phyloP scores from a whole-genome alignment of 352 stramenopile species.

The Stephanocyclus meneghinianus region DNA sequence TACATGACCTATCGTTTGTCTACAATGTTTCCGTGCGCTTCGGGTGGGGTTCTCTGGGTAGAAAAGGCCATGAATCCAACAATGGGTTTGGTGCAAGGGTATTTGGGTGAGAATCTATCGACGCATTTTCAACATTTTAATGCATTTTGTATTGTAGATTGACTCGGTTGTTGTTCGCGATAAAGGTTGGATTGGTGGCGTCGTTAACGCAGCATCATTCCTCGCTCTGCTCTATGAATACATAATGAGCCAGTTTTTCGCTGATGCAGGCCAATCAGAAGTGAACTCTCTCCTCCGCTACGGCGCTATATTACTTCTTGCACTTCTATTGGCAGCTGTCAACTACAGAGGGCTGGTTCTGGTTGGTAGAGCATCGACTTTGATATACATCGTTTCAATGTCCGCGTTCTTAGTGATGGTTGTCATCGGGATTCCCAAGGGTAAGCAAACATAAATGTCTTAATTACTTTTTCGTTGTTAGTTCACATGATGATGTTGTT shows the following conservation, averaged over 20 bases:
- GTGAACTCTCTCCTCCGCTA: conserved; percentile 41
- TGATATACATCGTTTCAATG: conserved; percentile 85
- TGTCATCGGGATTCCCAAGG: conserved; percentile 69
- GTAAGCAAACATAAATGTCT: conserved; percentile 10
- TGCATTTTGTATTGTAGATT: conserved; percentile 2
- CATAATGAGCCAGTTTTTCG: conserved; percentile 40
- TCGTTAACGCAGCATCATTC: conserved; percentile 88
- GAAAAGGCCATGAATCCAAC: conserved; percentile 84
- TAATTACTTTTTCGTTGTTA: not conserved
- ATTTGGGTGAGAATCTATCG: conserved; percentile 31
- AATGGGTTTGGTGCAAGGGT: conserved; percentile 45
- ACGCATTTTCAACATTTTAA: not conserved
- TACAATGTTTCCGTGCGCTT: conserved; percentile 84
- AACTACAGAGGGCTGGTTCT: conserved; percentile 85
- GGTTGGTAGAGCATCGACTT: conserved; percentile 82
- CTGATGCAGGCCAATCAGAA: conserved; percentile 21
- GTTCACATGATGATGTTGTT: conserved; percentile 57
- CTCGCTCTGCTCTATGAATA: conserved; percentile 81
- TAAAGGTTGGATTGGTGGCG: conserved; percentile 85
- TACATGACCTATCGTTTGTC: conserved; percentile 88
- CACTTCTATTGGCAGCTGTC: conserved; percentile 63
- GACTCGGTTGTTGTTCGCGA: not conserved
- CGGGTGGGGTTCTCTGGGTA: conserved; percentile 50
- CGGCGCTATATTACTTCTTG: conserved; percentile 59
- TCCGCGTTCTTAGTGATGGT: conserved; percentile 87